Evolutionary conservation across 1,284 basidiomycete species (phyloP).

Genomic region (Flammula alnicola): DNA sequence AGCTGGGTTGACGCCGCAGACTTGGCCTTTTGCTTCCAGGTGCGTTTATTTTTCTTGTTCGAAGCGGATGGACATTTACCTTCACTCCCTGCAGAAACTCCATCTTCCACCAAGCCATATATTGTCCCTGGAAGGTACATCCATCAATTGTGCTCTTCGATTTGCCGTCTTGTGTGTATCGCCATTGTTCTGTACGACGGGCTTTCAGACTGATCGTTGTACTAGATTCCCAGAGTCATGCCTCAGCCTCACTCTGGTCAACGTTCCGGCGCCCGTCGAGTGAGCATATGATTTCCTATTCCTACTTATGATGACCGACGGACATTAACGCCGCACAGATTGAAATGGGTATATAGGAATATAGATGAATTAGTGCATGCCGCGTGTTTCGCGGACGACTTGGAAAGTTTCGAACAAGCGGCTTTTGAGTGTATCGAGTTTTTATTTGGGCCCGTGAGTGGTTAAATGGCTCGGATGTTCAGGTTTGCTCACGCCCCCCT

Average conservation of each 20-base stretch:
- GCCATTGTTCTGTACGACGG: constrained; percentile 4
- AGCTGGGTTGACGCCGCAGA: constrained; percentile 79
- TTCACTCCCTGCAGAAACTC: constrained; percentile 48
- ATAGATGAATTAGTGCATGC: constrained; percentile 65
- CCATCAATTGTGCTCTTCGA: constrained; percentile 58
- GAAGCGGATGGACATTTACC: not conserved
- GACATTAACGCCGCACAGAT: constrained; percentile 40
- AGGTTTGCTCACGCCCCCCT: constrained; percentile 9
- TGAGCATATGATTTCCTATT: constrained; percentile 38
- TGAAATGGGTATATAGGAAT: constrained; percentile 60
- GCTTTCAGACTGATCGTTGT: constrained; percentile 6
- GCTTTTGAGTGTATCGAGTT: constrained; percentile 60
- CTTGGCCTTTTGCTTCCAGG: constrained; percentile 66
- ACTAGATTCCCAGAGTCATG: constrained; percentile 73
- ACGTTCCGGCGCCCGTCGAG: constrained; percentile 71
- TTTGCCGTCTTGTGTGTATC: constrained; percentile 61
- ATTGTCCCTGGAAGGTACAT: constrained; percentile 62
- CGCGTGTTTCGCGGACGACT: constrained; percentile 69
- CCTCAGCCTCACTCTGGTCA: constrained; percentile 68
- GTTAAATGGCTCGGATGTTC: not conserved
- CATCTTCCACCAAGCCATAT: constrained; percentile 70
- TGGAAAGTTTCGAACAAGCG: constrained; percentile 69
- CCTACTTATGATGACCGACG: not conserved
- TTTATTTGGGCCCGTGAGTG: constrained; percentile 55
- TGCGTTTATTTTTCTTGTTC: constrained; percentile 33